Base-by-base conservation (phyloP, 1,284 basidiomycete genomes). In the Cryptococcus jaspeensis region DNA sequence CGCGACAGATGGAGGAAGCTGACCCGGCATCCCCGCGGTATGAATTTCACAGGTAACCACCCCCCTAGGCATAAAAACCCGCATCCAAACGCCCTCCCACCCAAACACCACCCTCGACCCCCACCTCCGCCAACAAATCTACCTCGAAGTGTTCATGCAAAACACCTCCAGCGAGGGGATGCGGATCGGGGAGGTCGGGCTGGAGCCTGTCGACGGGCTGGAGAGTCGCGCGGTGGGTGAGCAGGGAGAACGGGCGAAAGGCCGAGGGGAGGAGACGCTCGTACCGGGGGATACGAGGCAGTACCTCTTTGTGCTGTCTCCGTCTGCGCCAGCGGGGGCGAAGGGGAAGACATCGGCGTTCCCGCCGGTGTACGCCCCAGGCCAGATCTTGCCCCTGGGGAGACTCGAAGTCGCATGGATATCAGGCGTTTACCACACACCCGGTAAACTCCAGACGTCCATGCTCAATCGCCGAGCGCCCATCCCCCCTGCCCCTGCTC, bases 21-120 rank as follows among this genome's bases (percentile, higher is more conserved):
- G 36, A 48, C 36, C 37, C 42, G 54, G 58, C 38, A 62, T 36
- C 13, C n/a, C n/a, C n/a, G n/a, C n/a, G 36, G 18, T 55, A 43
- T 38, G 22, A n/a, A n/a, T n/a, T n/a, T n/a, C 22, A 15, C 64
- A 92, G 89, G 89, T 90, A 11, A 88, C 86, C 12, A 91, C 92
- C 63, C 91, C 90, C 0, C 78, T 94, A 6, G 89, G 89, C 0
- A 91, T 93, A 60, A 92, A 92, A 77, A 92, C 90, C 11, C 91
- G 92, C 74, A 89, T 92, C 0, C 88, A 93, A 69, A 71, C 80
- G 1, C 83, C 88, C 0, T 84, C 82, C 46, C 86, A 88, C 1
- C 86, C 90, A 1, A 84, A 87, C 23, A 86, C 89, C 1, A 61
- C 85, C 5, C 78, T 90, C 13, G 82, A 84, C 7, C 75, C 81